Conservation (phyloP, 2,329 filamentous ascomycete species). For the Blastomyces parvus region DNA sequence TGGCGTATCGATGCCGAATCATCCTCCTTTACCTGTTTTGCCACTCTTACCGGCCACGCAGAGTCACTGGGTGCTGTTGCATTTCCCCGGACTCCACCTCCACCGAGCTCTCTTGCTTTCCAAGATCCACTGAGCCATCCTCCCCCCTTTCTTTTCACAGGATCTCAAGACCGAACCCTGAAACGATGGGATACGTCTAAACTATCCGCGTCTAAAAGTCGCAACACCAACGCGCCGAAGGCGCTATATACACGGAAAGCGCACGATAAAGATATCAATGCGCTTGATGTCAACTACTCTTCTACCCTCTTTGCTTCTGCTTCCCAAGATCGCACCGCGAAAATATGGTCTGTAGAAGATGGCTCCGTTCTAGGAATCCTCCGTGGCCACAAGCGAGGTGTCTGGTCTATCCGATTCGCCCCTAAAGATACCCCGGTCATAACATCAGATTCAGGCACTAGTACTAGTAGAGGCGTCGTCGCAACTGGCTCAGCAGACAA, state of each 20-base stretch:
- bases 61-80: constrained; percentile 88
- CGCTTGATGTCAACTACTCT: constrained; percentile 67
- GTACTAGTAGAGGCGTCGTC: constrained; percentile 65
- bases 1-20: constrained; percentile 76
- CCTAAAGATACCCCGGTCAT: constrained; percentile 68
- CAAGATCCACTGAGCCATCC: constrained; percentile 67
- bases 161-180: constrained; percentile 89
- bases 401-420: constrained; percentile 91
- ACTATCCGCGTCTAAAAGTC: constrained; percentile 41
- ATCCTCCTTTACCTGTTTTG: constrained; percentile 67
- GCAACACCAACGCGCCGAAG: constrained; percentile 28
- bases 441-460: constrained; percentile 60
- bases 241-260: constrained; percentile 85
- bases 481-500: constrained; percentile 93
- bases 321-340: constrained; percentile 92
- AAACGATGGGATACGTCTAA: constrained; percentile 83
- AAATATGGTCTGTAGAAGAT: constrained; percentile 87
- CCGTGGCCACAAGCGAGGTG: constrained; percentile 83
- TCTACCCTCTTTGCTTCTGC: constrained; percentile 85
- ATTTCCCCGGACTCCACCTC: constrained; percentile 61
- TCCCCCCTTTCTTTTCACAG: constrained; percentile 76
- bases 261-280: constrained; percentile 98
- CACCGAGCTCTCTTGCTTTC: constrained; percentile 59
- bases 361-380: constrained; percentile 87
- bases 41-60: constrained; percentile 79